Evolutionary conservation across 108 stramenopile genomes (phyloP), one percentile per base, ranked within the genome.

Genomic region (Discostella stelligeroides): DNA sequence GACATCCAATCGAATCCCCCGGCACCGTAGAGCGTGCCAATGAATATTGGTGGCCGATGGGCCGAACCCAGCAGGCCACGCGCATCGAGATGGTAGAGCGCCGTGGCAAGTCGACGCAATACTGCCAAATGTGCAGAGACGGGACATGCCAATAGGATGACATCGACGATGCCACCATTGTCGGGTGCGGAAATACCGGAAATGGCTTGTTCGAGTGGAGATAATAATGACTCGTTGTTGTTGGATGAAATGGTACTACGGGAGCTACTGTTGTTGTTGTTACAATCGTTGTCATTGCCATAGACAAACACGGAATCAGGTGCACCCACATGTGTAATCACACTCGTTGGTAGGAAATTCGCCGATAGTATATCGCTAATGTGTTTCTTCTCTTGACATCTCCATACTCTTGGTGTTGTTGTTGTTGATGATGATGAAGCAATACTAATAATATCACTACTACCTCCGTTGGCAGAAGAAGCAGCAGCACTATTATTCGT

Each of bases 1-100:
- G 50, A 46, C 76, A 77, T 76, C 80, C 80, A 81, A 39, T 81
- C 80, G 38, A 81, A 81, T 29, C 80, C 80, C 8, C 80, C 80
- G 8, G 80, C 80, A 17, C 75, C 80, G 45, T 81, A 81, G 5
- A 81, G 37, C 1, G 76, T 73, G 27, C 80, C 80, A 30, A 81
- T 73, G 7, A 72, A 24, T 12, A 81, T 60, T 14, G 80, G 80
- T 12, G 70, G 64, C 13, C 65, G 70, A 20, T 17, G 29, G 12
- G 66, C 45, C 14, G 73, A 51, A 5, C 72, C 72, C 3, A 81
- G 64, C 0, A 78, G 50, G n/a, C 71, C 57, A 27, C 15, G 27
- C 5, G 63, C 34, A 48, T 81, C 71, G 17, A 81, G 80, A 43
- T 58, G 60, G 70, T 81, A 81, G 17, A 81, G 39, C 21, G 80